A percentile compares a stretch with the other conserved stretches of the same genome.
These are phyloP conservation scores for Gautieria morchelliformis DNA, from an alignment of 768 basidiomycete genomes.

Conservation along the genomic window DNA sequence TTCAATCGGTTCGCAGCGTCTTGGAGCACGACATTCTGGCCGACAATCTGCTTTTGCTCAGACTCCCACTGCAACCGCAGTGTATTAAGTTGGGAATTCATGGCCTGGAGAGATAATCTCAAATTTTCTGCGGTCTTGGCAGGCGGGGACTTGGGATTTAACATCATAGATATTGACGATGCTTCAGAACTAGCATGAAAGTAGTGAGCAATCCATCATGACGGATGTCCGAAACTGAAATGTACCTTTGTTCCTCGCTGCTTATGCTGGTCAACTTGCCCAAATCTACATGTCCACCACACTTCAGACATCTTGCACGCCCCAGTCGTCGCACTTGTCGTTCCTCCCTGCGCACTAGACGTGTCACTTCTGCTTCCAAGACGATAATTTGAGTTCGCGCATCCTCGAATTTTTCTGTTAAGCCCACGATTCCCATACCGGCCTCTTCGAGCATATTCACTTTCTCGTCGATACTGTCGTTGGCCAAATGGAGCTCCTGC, in stretches of 20 bases:
- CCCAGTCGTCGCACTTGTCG: conserved; percentile 53
- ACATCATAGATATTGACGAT: conserved; percentile 35
- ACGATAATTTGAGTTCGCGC: conserved; percentile 45
- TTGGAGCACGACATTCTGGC: conserved; percentile 65
- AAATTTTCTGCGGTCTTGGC: conserved; percentile 60
- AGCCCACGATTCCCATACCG: conserved; percentile 61
- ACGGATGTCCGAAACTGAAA: not conserved
- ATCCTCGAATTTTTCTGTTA: conserved; percentile 64
- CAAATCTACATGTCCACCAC: conserved; percentile 52
- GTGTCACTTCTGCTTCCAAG: conserved; percentile 61
- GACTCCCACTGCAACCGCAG: conserved; percentile 64
- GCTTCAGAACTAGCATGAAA: conserved; percentile 40
- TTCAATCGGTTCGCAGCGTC: conserved; percentile 62
- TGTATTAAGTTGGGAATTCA: conserved; percentile 51
- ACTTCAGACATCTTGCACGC: conserved; percentile 59
- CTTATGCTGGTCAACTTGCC: conserved; percentile 27
- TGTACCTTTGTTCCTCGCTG: conserved; percentile 56
- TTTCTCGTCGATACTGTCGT: conserved; percentile 82
- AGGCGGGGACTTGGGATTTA: conserved; percentile 59
- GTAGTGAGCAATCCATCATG: not conserved
- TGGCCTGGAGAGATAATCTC: conserved; percentile 45
- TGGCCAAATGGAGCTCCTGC: conserved; percentile 65
- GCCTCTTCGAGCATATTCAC: conserved; percentile 78
- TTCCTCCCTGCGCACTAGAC: conserved; percentile 58
- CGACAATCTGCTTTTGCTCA: conserved; percentile 53